These are phyloP conservation scores for Boletus subparvulus DNA, from an alignment of 768 basidiomycete genomes.

Conservation along the genomic window DNA sequence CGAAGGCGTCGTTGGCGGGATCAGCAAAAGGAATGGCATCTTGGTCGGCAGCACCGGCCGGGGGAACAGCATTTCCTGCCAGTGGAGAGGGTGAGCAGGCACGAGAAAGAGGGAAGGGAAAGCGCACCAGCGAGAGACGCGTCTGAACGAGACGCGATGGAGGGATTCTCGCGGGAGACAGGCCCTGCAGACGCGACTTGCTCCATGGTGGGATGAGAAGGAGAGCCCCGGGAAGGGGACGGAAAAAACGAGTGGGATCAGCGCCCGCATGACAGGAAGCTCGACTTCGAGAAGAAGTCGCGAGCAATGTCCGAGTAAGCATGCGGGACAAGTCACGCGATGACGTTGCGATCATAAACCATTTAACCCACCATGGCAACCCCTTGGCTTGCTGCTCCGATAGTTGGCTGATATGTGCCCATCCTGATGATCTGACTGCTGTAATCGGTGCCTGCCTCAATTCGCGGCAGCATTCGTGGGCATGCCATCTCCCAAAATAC, in stretches of 20 bases:
- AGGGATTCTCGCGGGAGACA: too few species aligned
- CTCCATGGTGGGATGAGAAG: too few species aligned
- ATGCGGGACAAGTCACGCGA: not conserved
- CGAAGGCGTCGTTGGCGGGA: slow-evolving; percentile 6
- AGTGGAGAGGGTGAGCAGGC: not conserved
- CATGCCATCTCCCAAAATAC: too few species aligned
- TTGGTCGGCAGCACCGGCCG: slow-evolving; percentile 1
- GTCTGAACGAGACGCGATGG: slow-evolving; percentile 6
- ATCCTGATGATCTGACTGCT: too few species aligned
- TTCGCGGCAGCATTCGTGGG: too few species aligned
- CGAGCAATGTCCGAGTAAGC: not conserved
- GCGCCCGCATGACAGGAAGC: not conserved
- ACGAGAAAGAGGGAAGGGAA: too few species aligned
- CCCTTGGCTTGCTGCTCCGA: too few species aligned
- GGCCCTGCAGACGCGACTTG: too few species aligned
- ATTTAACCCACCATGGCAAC: not conserved
- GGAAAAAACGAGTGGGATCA: not conserved
- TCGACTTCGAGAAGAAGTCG: not conserved
- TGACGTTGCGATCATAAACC: not conserved
- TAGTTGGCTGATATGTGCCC: too few species aligned
- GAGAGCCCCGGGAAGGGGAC: not conserved
- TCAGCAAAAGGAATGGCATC: slow-evolving; percentile 10
- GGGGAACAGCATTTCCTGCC: slow-evolving; percentile 11
- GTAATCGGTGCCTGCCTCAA: too few species aligned
- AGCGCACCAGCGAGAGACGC: slow-evolving; percentile 18